Evolutionary conservation across 2,329 filamentous ascomycete species (phyloP).

Genomic region (Pseudogymnoascus sp.): DNA sequence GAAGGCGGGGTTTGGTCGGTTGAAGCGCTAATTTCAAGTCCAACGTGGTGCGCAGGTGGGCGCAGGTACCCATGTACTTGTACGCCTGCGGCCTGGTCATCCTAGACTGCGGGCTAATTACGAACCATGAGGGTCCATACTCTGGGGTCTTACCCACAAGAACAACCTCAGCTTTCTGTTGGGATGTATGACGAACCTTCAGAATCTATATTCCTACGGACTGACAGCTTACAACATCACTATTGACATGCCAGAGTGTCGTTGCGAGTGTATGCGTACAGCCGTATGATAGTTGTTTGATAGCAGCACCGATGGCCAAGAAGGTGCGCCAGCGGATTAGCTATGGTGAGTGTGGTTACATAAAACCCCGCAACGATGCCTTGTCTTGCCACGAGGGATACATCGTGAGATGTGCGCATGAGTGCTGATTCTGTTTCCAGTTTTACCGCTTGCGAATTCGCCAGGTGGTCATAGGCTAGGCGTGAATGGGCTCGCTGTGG

Average conservation of each 20-base stretch:
- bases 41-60: not conserved
- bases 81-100: slow-evolving; percentile 3
- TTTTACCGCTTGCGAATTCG: slow-evolving; percentile 65
- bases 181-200: not conserved
- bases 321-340: slow-evolving; percentile 64
- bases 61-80: not conserved
- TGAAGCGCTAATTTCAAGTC: not conserved
- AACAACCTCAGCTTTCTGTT: slow-evolving; percentile 8
- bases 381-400: not conserved
- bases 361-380: slow-evolving; percentile 2
- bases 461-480: slow-evolving; percentile 84
- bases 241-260: slow-evolving; percentile 1
- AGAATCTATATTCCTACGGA: slow-evolving; percentile 3
- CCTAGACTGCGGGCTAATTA: slow-evolving; percentile 8
- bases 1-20: slow-evolving; percentile 6
- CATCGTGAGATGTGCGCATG: not conserved
- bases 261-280: slow-evolving; percentile 1
- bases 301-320: slow-evolving; percentile 46
- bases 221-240: not conserved
- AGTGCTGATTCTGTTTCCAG: slow-evolving; percentile 33
- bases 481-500: slow-evolving; percentile 89
- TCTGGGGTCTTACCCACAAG: slow-evolving; percentile 8
- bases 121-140: slow-evolving; percentile 1
- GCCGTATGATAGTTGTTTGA: slow-evolving; percentile 11
- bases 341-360: slow-evolving; percentile 47